These are phyloP conservation scores for Sporobolus alterniflorus DNA, from an alignment of 202 grass and related monocot genomes.

Conservation along the genomic window DNA sequence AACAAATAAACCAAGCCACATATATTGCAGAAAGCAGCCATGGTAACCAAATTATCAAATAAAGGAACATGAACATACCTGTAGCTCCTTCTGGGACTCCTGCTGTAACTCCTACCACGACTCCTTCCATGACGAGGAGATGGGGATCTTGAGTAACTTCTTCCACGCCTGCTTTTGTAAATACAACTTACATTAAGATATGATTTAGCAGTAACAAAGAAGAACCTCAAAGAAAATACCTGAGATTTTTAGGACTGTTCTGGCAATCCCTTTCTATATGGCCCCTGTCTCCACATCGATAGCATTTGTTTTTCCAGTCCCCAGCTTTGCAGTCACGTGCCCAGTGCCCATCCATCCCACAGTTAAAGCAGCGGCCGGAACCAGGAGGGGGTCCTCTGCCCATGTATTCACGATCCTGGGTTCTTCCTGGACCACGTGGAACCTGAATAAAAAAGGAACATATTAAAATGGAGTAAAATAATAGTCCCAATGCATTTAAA, in stretches of 20 bases:
- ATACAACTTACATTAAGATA: conserved; percentile 17
- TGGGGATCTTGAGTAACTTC: conserved; percentile 83
- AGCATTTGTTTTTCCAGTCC: conserved; percentile 98
- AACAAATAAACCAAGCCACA: background rate
- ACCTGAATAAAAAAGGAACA: conserved; percentile 31
- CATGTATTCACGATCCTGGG: conserved; percentile 63
- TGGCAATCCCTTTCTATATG: conserved; percentile 94
- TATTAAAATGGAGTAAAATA: background rate
- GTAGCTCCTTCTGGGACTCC: conserved; percentile 77
- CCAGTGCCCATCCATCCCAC: conserved; percentile 95
- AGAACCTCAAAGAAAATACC: conserved; percentile 40
- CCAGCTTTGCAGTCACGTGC: conserved; percentile 96
- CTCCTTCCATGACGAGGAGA: conserved; percentile 71
- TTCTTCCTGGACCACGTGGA: conserved; percentile 73
- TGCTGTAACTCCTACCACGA: conserved; percentile 78
- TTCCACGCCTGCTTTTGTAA: conserved; percentile 54
- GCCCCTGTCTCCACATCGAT: conserved; percentile 87
- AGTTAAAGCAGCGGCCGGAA: conserved; percentile 93
- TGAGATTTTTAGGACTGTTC: conserved; percentile 87
- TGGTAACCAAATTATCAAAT: background rate
- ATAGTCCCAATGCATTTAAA: too few species aligned
- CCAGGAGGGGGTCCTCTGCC: conserved; percentile 91
- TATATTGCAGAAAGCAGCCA: background rate
- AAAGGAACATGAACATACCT: conserved; percentile 45
- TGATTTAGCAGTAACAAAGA: conserved; percentile 11